phyloP scores from a whole-genome alignment of 345 rosid species.

The Orychophragmus violaceus region DNA sequence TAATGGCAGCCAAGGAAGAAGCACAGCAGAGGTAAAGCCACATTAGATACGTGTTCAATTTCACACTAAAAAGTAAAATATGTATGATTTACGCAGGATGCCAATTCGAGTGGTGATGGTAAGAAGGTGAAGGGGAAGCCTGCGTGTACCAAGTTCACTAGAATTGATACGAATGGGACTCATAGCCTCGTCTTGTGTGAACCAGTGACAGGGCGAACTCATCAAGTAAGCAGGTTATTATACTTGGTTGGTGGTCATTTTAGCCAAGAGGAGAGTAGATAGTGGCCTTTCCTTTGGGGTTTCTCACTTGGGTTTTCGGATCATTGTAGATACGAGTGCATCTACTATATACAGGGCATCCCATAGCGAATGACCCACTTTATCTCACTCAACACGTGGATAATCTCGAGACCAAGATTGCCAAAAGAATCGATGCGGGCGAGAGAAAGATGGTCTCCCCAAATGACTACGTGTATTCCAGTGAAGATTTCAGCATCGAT shows the following conservation, averaged over 20 bases:
- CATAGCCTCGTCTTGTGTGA: conserved; percentile 84
- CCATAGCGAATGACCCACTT: conserved; percentile 85
- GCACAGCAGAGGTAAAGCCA: conserved; percentile 60
- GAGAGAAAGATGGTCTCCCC: conserved; percentile 21
- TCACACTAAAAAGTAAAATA: neutral
- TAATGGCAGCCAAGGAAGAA: conserved; percentile 76
- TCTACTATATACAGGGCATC: conserved; percentile 74
- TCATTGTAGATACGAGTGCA: conserved; percentile 76
- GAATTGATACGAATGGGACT: conserved; percentile 70
- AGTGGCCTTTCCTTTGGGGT: neutral
- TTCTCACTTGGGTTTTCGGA: neutral
- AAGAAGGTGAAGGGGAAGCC: conserved; percentile 56
- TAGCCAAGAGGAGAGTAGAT: neutral
- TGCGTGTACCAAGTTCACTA: conserved; percentile 78
- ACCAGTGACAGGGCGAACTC: conserved; percentile 92
- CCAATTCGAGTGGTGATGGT: conserved; percentile 34
- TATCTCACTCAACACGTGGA: conserved; percentile 46
- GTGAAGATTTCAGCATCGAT: conserved; percentile 60
- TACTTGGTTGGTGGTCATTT: neutral
- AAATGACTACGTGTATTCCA: conserved; percentile 27
- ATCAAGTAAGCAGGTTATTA: conserved; percentile 59
- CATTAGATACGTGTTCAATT: neutral
- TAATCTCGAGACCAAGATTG: conserved; percentile 37
- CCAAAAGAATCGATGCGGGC: conserved; percentile 49
- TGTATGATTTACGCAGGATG: conserved; percentile 38